These are phyloP conservation scores for Taxillus chinensis DNA, from an alignment of 164 flowering plant genomes.

Conservation along the genomic window DNA sequence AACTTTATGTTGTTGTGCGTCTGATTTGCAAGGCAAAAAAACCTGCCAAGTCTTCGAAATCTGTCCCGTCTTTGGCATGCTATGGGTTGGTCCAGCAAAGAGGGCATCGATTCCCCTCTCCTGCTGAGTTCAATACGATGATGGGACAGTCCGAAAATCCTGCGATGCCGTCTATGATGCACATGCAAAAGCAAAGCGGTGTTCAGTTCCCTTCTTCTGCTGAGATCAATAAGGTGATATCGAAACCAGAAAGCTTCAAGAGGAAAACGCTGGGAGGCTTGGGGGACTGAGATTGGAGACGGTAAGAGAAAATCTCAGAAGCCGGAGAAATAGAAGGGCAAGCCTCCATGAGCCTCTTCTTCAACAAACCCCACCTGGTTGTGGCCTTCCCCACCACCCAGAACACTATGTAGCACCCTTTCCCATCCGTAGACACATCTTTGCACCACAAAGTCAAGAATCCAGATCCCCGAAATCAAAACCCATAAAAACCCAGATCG, in stretches of 20 bases:
- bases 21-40: too few species aligned
- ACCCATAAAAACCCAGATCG: background rate
- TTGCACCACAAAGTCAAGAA: slow-evolving; percentile 10
- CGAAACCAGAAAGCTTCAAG: slow-evolving; percentile 45
- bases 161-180: too few species aligned
- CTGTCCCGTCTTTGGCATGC: too few species aligned
- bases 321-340: slow-evolving; percentile 59
- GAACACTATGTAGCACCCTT: slow-evolving; percentile 68
- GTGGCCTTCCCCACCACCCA: slow-evolving; percentile 32
- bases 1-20: too few species aligned
- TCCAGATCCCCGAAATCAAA: slow-evolving; percentile 4
- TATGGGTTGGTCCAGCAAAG: too few species aligned
- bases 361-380: slow-evolving; percentile 54
- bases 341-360: slow-evolving; percentile 43
- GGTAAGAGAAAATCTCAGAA: slow-evolving; percentile 36
- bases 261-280: slow-evolving; percentile 54
- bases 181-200: too few species aligned
- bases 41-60: too few species aligned
- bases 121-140: too few species aligned
- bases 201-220: too few species aligned
- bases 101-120: too few species aligned
- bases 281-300: slow-evolving; percentile 25
- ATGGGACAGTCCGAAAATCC: too few species aligned
- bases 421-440: slow-evolving; percentile 70
- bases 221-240: too few species aligned